Conservation (phyloP, 768 basidiomycete species). For the Gloeopeniophorella convolvens region DNA sequence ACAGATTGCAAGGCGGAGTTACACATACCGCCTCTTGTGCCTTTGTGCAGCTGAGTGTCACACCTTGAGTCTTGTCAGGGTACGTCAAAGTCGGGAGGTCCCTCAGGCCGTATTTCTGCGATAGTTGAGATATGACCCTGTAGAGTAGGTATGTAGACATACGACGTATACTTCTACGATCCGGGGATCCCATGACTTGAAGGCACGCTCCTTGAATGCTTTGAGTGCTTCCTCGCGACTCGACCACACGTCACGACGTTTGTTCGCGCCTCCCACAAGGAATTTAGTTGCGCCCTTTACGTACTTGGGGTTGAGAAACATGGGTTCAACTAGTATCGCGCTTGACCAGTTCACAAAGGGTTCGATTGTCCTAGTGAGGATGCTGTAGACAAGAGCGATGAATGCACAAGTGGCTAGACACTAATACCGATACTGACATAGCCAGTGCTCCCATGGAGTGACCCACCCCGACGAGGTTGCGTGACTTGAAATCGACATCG, state of each 20-base stretch:
- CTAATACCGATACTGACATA: conserved; percentile 30
- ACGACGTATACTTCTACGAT: conserved; percentile 40
- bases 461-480: conserved; percentile 43
- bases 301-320: conserved; percentile 29
- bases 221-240: conserved; percentile 42
- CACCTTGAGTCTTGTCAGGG: conserved; percentile 37
- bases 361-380: conserved; percentile 37
- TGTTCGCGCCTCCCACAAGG: conserved; percentile 31
- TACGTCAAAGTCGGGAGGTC: conserved; percentile 37
- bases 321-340: conserved; percentile 41
- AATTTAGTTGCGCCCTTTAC: not conserved
- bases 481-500: conserved; percentile 42
- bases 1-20: not conserved
- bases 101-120: conserved; percentile 38
- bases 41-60: conserved; percentile 44
- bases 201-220: conserved; percentile 34
- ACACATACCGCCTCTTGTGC: conserved; percentile 36
- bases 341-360: conserved; percentile 34
- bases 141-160: conserved; percentile 16
- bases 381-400: conserved; percentile 23
- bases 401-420: not conserved
- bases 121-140: not conserved
- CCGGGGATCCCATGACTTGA: conserved; percentile 46
- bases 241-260: conserved; percentile 46
- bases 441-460: conserved; percentile 50